A percentile compares a stretch with the other conserved stretches of the same genome.
These are phyloP conservation scores for Pseudogymnoascus sp. DNA, from an alignment of 2,329 filamentous ascomycete species.

Conservation along the genomic window DNA sequence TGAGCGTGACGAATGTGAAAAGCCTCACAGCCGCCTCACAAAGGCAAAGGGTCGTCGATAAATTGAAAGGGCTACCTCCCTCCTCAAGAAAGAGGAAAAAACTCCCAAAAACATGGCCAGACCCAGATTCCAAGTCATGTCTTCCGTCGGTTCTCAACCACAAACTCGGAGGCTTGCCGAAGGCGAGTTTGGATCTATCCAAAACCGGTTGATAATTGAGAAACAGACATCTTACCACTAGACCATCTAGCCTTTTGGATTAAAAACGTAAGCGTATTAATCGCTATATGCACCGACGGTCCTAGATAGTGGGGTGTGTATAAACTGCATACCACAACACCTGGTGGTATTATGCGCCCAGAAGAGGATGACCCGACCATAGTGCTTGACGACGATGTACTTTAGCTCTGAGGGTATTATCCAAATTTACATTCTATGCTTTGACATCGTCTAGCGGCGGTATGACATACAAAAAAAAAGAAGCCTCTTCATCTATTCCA, in stretches of 20 bases:
- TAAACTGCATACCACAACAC: background rate
- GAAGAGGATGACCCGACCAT: background rate
- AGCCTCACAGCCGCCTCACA: background rate
- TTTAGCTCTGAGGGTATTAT: background rate
- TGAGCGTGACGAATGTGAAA: background rate
- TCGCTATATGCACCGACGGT: background rate
- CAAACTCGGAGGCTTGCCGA: background rate
- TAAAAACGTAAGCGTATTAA: background rate
- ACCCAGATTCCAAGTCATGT: background rate
- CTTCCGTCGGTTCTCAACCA: background rate
- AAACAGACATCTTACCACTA: background rate
- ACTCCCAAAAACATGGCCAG: background rate
- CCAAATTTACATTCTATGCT: background rate
- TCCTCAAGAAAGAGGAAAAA: background rate
- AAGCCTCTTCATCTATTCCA: slow-evolving; percentile 15
- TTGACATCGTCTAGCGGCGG: background rate
- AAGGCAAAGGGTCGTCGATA: background rate
- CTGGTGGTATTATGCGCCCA: background rate
- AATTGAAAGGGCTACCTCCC: background rate
- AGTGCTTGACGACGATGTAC: background rate
- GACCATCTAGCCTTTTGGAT: background rate
- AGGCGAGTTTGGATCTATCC: background rate
- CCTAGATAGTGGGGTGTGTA: background rate
- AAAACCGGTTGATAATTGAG: background rate
- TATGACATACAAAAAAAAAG: slow-evolving; percentile 10